Percentiles rank a stretch among this genome's conserved stretches.
phyloP scores from a whole-genome alignment of 495 filamentous ascomycete genomes.

The Chaetomium fimeti region DNA sequence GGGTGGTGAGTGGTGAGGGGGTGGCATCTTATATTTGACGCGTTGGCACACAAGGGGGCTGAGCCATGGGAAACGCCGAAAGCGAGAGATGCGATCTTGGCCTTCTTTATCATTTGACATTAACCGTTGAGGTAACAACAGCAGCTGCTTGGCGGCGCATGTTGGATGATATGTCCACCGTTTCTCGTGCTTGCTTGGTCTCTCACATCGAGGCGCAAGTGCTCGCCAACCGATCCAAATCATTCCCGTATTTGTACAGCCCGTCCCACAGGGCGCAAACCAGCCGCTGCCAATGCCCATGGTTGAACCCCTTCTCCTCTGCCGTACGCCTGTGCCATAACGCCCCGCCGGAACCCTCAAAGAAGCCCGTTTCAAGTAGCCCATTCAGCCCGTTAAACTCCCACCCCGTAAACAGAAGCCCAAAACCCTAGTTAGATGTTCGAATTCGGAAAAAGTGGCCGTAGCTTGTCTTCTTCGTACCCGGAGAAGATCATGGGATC shows the following conservation, averaged over 20 bases:
- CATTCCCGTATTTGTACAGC: slow-evolving; percentile 1
- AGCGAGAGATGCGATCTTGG: not conserved
- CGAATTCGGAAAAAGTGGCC: not conserved
- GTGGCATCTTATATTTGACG: too few relatives aligned
- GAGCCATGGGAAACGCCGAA: not conserved
- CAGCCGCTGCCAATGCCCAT: not conserved
- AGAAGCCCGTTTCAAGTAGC: not conserved
- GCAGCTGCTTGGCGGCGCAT: not conserved
- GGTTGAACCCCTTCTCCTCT: not conserved
- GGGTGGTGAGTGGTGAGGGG: not conserved
- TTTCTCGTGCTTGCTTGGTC: not conserved
- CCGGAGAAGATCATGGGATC: slow-evolving; percentile 46
- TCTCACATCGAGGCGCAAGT: not conserved
- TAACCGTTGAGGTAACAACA: not conserved
- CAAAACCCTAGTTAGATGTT: not conserved
- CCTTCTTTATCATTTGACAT: not conserved
- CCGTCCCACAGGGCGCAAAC: not conserved
- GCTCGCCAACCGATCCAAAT: not conserved
- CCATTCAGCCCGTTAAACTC: not conserved
- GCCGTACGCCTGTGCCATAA: not conserved
- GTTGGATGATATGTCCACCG: not conserved
- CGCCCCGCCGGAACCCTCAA: not conserved
- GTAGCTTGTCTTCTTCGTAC: slow-evolving; percentile 2
- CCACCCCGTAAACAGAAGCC: not conserved
- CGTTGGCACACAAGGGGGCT: too few relatives aligned